Conservation (phyloP, 768 basidiomycete genomes). For the Ephemerocybe angulata region DNA sequence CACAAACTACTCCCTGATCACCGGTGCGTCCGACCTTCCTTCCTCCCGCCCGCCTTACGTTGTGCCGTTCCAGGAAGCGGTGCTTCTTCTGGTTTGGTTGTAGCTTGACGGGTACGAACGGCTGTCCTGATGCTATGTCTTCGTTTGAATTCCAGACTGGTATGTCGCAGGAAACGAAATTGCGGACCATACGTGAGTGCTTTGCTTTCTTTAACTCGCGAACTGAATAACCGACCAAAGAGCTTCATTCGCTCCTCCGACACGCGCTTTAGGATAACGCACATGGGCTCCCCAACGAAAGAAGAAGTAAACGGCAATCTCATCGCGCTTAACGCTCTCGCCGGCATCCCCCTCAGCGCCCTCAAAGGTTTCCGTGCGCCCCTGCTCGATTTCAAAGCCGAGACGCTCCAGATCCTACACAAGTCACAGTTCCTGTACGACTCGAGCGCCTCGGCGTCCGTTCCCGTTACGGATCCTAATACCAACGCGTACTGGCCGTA, state of each 20-base stretch:
- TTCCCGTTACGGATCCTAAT: conserved; percentile 59
- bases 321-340: conserved; percentile 72
- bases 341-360: conserved; percentile 64
- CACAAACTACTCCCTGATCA: conserved; percentile 76
- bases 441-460: conserved; percentile 54
- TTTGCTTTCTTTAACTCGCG: not conserved
- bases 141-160: conserved; percentile 48
- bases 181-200: conserved; percentile 64
- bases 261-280: conserved; percentile 58
- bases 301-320: conserved; percentile 77
- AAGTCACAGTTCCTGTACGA: conserved; percentile 68
- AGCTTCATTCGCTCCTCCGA: not conserved
- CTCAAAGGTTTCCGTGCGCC: conserved; percentile 78
- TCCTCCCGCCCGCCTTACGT: no score
- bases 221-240: conserved; percentile 2
- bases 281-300: conserved; percentile 57
- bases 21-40: conserved; percentile 27
- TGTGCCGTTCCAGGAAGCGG: no score
- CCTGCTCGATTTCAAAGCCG: conserved; percentile 60
- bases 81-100: no score
- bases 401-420: conserved; percentile 58
- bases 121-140: not conserved
- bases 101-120: no score
- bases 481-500: conserved; percentile 86
- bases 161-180: conserved; percentile 82